phyloP scores from a whole-genome alignment of 1,139 yeast genomes.

The Nakaseomyces sp. region DNA sequence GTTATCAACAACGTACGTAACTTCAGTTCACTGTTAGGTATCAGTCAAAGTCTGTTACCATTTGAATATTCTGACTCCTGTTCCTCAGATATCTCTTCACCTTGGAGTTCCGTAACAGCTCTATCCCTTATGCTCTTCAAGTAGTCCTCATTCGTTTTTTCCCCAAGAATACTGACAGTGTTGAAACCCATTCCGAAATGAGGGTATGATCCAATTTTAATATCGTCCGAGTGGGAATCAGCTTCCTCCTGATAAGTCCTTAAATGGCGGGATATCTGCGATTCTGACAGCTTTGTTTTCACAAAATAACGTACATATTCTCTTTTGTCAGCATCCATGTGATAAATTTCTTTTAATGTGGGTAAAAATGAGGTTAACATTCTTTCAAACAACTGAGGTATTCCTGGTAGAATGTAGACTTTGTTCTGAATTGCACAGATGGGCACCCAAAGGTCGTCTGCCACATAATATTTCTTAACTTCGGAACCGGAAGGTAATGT shows the following conservation, averaged over 20 bases:
- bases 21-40: too few species aligned
- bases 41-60: background rate
- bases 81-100: conserved; percentile 45
- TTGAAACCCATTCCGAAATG: conserved; percentile 55
- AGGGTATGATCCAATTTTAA: conserved; percentile 80
- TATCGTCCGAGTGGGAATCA: conserved; percentile 31
- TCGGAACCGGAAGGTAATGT: conserved; percentile 48
- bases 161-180: conserved; percentile 68
- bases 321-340: conserved; percentile 17
- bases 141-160: conserved; percentile 32
- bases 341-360: conserved; percentile 21
- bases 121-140: conserved; percentile 41
- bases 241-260: conserved; percentile 43
- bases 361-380: conserved; percentile 39
- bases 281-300: conserved; percentile 52
- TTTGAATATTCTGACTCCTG: conserved; percentile 41
- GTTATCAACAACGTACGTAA: too few species aligned
- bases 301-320: conserved; percentile 48
- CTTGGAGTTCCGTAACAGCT: conserved; percentile 41
- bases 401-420: conserved; percentile 71
- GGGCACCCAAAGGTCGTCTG: conserved; percentile 72
- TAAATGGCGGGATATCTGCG: conserved; percentile 60
- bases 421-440: conserved; percentile 54
- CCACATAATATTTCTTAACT: conserved; percentile 46
- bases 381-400: conserved; percentile 60